Evolutionary conservation across 805 yeast genomes (phyloP).

Genomic region (Lipomyces orientalis): DNA sequence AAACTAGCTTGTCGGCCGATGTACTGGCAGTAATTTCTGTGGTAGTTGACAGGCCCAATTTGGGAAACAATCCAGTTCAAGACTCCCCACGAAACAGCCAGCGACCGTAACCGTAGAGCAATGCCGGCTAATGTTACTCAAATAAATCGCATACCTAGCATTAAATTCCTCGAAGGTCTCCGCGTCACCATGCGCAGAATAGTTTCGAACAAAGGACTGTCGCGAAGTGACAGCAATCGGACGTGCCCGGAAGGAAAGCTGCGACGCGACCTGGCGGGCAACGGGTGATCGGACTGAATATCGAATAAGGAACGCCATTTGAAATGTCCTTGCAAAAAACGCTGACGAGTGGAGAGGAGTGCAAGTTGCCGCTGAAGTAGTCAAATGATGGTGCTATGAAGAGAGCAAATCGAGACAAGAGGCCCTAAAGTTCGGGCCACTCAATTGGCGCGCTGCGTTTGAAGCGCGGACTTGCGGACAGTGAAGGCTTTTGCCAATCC

Average conservation of each 20-base stretch:
- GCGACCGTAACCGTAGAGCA: background rate
- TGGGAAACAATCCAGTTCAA: background rate
- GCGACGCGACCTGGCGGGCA: conserved; percentile 15
- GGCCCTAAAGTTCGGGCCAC: background rate
- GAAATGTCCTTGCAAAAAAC: background rate
- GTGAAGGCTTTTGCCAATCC: no score
- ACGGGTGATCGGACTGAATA: conserved; percentile 17
- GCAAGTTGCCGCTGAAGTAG: background rate
- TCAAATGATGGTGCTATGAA: background rate
- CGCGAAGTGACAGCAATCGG: conserved; percentile 37
- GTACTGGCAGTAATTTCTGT: background rate
- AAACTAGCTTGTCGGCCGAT: background rate
- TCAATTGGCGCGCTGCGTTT: background rate
- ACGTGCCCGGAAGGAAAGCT: conserved; percentile 19
- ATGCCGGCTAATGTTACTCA: background rate
- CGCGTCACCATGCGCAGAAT: conserved; percentile 77
- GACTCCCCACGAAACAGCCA: background rate
- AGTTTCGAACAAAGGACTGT: conserved; percentile 58
- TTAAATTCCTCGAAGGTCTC: conserved; percentile 96
- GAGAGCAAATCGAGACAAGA: background rate
- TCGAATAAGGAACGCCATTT: conserved; percentile 31
- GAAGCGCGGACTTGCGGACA: background rate
- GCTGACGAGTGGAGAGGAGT: background rate
- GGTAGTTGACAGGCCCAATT: background rate
- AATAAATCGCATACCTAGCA: conserved; percentile 57